Evolutionary conservation across 305 asterid species (phyloP), one percentile per base, ranked within the genome.

Genomic region (Fraxinus latifolia): DNA sequence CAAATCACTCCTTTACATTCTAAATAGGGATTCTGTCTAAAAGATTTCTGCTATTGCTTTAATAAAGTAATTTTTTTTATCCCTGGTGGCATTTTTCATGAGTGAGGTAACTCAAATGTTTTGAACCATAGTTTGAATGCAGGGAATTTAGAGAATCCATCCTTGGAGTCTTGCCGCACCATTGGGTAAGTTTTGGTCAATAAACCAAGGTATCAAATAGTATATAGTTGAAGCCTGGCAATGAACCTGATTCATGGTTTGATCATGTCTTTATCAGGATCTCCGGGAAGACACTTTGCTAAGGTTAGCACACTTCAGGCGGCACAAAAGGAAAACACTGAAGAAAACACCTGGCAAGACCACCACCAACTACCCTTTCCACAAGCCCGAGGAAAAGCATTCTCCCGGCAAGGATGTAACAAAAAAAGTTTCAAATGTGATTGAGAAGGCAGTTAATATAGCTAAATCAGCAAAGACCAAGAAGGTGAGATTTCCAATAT

Each of bases 151-250:
- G 99, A 89, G 98, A 96, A 92, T 96, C 99, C 68, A 83, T 96
- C 86, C 97, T 96, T 80, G 97, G 97, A 80, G 93, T 96, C 83
- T 89, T 96, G 97, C 99, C 99, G 32, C 99, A 96, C 85, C 91
- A 80, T 81, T 96, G 99, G 98, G 98, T 95, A 88, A 84, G 94
- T 84, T 74, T 37, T 60, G 8, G 70, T 60, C 31, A 60, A 21
- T 60, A 21, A 55, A 81, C 29, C 70, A 62, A 39, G 31, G 5
- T 65, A 68, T 81, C 36, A 55, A 29, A 50, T 60, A 25, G 77
- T 67, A 78, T 79, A 78, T 76, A 6, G 44, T 71, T 75, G 37
- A 62, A 67, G 68, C 82, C 74, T 78, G 78, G 39, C 55, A 44
- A 25, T 83, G 77, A 78, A 62, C 73, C 77, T 84, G 82, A 74